phyloP scores from a whole-genome alignment of 352 stramenopile genomes.

The Pythium utonaiense region DNA sequence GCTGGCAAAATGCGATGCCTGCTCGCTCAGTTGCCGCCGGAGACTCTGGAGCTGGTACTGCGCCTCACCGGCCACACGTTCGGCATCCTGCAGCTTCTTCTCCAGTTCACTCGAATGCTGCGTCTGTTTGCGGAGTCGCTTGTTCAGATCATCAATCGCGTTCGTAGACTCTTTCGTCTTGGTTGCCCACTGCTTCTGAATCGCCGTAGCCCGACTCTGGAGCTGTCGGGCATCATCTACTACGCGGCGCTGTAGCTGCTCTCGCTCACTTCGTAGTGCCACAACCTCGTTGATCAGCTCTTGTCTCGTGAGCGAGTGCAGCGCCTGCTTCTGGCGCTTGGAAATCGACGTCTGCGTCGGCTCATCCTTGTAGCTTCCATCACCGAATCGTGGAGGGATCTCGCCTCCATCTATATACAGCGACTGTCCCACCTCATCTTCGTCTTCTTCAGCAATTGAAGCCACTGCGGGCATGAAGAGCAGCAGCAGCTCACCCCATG shows the following conservation, averaged over 20 bases:
- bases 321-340: conserved; percentile 19
- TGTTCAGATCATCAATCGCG: conserved; percentile 41
- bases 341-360: neutral
- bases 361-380: neutral
- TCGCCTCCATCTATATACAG: neutral
- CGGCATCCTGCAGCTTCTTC: conserved; percentile 25
- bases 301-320: conserved; percentile 31
- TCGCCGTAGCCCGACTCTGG: conserved; percentile 28
- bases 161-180: conserved; percentile 39
- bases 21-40: conserved; percentile 36
- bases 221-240: conserved; percentile 43
- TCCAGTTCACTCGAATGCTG: conserved; percentile 12
- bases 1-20: conserved; percentile 26
- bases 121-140: conserved; percentile 18
- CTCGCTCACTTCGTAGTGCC: conserved; percentile 36
- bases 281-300: conserved; percentile 45
- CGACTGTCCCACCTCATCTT: neutral
- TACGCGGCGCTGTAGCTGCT: conserved; percentile 35
- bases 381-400: conserved; percentile 6
- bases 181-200: conserved; percentile 43
- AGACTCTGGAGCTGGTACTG: conserved; percentile 36
- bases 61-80: conserved; percentile 27
- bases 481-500: conserved; percentile 76
- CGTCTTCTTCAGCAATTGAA: neutral
- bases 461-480: conserved; percentile 51